Conservation (phyloP, 805 yeast species). For the Vanderwaltozyma yarrowii region DNA sequence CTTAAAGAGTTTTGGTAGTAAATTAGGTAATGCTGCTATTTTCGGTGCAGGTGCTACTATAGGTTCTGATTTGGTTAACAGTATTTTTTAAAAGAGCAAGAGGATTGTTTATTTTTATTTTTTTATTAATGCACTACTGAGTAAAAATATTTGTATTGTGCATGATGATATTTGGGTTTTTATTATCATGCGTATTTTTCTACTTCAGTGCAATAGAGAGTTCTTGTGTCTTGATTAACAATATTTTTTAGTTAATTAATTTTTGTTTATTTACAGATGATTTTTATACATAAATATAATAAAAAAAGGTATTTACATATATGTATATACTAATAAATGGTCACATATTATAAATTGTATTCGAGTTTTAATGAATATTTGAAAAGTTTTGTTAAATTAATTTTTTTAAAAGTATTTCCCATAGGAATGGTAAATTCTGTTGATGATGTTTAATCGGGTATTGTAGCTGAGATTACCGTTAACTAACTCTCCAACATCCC, state of each 20-base stretch:
- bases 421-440: conserved; percentile 55
- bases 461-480: conserved; percentile 30
- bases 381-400: not conserved
- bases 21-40: conserved; percentile 84
- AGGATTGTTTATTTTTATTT: not conserved
- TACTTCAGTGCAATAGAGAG: too few species aligned
- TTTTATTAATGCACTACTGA: too few species aligned
- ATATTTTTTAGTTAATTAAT: too few species aligned
- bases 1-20: conserved; percentile 60
- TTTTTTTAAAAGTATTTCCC: conserved; percentile 23
- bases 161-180: too few species aligned
- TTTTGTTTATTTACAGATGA: too few species aligned
- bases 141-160: too few species aligned
- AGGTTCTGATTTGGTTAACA: conserved; percentile 72
- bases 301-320: too few species aligned
- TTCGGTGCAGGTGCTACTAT: conserved; percentile 96
- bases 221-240: too few species aligned
- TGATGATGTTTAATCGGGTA: conserved; percentile 38
- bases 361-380: not conserved
- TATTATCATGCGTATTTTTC: too few species aligned
- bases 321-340: too few species aligned
- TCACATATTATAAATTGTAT: too few species aligned
- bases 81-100: conserved; percentile 41
- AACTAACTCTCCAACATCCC: conserved; percentile 54
- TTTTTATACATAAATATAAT: too few species aligned